Percentiles rank a stretch among this genome's conserved stretches.
phyloP scores from a whole-genome alignment of 1,284 basidiomycete species.

The Gymnopus androsaceus region DNA sequence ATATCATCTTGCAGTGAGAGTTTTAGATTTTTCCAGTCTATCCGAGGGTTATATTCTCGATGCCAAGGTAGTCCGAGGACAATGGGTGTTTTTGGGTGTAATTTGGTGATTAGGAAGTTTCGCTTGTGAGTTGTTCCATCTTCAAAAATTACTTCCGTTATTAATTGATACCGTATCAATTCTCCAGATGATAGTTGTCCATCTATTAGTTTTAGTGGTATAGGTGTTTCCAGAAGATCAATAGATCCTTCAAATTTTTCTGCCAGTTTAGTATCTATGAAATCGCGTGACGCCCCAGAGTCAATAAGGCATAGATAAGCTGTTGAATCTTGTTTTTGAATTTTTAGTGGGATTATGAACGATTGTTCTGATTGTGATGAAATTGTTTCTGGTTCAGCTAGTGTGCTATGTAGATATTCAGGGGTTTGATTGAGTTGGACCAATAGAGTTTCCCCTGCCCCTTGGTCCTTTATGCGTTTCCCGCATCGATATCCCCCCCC shows the following conservation, averaged over 20 bases:
- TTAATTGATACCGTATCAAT: neutral
- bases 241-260: neutral
- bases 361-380: neutral
- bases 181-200: neutral
- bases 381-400: neutral
- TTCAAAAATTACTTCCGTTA: neutral
- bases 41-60: neutral
- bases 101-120: neutral
- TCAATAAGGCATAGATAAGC: neutral
- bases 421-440: neutral
- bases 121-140: neutral
- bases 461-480: neutral
- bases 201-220: slow-evolving; percentile 1
- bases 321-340: neutral
- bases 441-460: neutral
- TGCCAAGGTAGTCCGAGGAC: neutral
- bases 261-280: neutral
- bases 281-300: too few species aligned
- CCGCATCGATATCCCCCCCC: neutral
- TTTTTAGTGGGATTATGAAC: neutral
- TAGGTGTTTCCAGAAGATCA: neutral
- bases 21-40: neutral
- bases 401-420: neutral
- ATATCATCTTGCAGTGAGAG: neutral
- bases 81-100: too few species aligned